Evolutionary conservation across 352 stramenopile species (phyloP), one percentile per base, ranked within the genome.

Genomic region (Globisporangium solare): DNA sequence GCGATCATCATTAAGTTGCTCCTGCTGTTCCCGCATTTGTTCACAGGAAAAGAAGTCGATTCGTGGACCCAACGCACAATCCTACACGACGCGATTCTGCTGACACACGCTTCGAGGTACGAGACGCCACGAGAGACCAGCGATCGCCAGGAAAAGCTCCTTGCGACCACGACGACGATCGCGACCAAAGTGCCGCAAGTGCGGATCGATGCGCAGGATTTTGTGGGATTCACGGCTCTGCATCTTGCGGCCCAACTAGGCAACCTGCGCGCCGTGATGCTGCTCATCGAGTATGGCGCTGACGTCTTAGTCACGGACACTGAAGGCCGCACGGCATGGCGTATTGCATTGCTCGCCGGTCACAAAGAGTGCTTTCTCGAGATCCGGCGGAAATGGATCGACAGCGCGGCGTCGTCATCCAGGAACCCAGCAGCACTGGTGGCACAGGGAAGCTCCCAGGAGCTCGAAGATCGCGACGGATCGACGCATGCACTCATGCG

Each of bases 351-450:
- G 24, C 48, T 85, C 2, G 51, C 66, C n/a, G 67, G 68, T 6
- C 70, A 88, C 48, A 72, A 88, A 4, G 58, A 65, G 1, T 86
- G 79, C 35, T 85, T 85, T 21, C 61, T 84, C n/a, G 80, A 87
- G 42, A 82, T 90, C 35, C 72, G 72, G 10, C 74, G 64, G 39
- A 83, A 87, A 31, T 88, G 79, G 76, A 54, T 88, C 40, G 69
- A 54, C 46, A 60, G 58, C 7, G 48, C 54, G 6, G 31, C 56
- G 1, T 37, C 41, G 1, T n/a, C 27, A 15, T 45, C 15, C 5
- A 17, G 37, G 8, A 48, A 17, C 24, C 18, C 47, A 52, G 27
- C 24, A 50, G 54, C 5, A 39, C 39, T 56, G 21, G 20, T 18
- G 14, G n/a, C 32, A n/a, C 46, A 32, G 15, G 2, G 58, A 48